Evolutionary conservation across 768 basidiomycete genomes (phyloP).

Genomic region (Leccinum boreale): DNA sequence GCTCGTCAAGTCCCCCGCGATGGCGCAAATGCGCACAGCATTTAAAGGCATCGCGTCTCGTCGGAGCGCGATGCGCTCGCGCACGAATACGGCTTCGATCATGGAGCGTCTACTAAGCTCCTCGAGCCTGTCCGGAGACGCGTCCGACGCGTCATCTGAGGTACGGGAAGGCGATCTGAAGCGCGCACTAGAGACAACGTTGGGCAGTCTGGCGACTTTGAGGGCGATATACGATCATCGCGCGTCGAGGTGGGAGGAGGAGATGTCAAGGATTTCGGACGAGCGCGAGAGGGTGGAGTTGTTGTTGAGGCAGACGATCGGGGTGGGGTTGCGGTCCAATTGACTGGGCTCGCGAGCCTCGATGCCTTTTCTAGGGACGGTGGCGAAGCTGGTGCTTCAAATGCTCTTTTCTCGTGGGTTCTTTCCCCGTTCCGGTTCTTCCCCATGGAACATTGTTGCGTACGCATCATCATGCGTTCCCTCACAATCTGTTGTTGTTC

Average conservation of each 20-base stretch:
- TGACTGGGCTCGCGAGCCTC: constrained; percentile 3
- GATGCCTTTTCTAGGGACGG: background rate
- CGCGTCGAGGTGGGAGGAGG: constrained; percentile 67
- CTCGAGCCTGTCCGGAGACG: constrained; percentile 45
- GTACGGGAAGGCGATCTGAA: constrained; percentile 62
- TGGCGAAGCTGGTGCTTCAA: background rate
- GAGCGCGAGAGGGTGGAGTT: constrained; percentile 68
- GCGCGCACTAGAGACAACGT: constrained; percentile 62
- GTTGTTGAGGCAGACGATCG: constrained; percentile 62
- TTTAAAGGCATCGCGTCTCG: constrained; percentile 61
- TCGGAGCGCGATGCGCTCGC: constrained; percentile 47
- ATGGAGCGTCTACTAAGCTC: constrained; percentile 41
- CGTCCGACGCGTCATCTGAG: constrained; percentile 49
- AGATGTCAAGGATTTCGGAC: constrained; percentile 60
- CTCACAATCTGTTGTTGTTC: background rate
- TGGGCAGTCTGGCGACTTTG: constrained; percentile 63
- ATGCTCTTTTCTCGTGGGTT: background rate
- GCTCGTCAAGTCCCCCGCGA: constrained; percentile 43
- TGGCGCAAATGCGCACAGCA: constrained; percentile 50
- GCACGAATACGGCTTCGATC: constrained; percentile 44
- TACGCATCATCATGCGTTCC: background rate
- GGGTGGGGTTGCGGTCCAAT: constrained; percentile 33
- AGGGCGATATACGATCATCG: constrained; percentile 65
- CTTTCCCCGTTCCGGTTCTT: background rate
- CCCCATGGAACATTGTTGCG: background rate